A percentile compares a stretch with the other conserved stretches of the same genome.
phyloP scores from a whole-genome alignment of 345 rosid species.

The Gossypioides kirkii region DNA sequence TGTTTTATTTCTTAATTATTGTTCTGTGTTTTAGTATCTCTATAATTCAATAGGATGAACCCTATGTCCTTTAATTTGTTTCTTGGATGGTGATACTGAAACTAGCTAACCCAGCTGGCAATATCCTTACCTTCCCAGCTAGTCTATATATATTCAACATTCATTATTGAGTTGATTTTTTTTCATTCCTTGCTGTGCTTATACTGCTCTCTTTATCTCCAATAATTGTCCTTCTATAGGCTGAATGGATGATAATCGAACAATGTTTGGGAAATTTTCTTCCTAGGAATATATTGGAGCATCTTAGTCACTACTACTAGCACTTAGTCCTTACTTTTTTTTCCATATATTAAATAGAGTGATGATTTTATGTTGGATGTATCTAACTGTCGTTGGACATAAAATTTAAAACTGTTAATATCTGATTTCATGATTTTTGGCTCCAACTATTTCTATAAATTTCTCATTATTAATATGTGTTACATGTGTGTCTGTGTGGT shows the following conservation, averaged over 20 bases:
- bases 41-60: background rate
- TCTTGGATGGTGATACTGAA: background rate
- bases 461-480: background rate
- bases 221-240: background rate
- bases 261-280: conserved; percentile 1
- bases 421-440: background rate
- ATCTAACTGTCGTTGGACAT: background rate
- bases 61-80: background rate
- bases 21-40: background rate
- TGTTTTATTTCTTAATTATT: background rate
- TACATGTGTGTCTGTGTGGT: background rate
- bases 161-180: background rate
- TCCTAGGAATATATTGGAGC: background rate
- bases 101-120: background rate
- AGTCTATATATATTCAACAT: background rate
- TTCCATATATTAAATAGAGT: background rate
- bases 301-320: background rate
- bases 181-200: background rate
- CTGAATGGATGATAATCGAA: background rate
- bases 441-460: background rate
- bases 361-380: background rate
- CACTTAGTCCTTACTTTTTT: background rate
- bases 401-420: background rate
- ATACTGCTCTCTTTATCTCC: background rate
- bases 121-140: background rate